A percentile compares a stretch with the other conserved stretches of the same genome.
These are phyloP conservation scores for Aspergillus ibericus DNA, from an alignment of 2,329 filamentous ascomycete species.

Conservation along the genomic window DNA sequence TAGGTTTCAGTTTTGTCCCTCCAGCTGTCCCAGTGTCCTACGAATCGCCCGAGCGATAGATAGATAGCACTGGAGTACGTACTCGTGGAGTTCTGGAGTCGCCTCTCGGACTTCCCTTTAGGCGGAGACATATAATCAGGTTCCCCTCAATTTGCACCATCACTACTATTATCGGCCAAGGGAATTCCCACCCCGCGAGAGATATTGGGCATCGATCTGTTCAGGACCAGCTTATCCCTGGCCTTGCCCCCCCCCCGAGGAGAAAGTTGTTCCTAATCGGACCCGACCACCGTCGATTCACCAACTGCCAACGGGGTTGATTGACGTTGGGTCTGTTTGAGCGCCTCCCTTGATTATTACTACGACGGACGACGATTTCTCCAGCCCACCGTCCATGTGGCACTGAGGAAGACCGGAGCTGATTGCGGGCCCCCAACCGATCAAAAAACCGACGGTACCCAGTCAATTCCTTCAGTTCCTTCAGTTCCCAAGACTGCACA, in stretches of 20 bases:
- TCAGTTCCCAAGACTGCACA: not conserved
- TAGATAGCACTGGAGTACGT: not conserved
- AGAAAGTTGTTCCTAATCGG: constrained; percentile 7
- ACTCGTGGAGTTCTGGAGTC: not conserved
- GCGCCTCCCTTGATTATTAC: constrained; percentile 3
- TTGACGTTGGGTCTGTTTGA: constrained; percentile 1
- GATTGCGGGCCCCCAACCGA: constrained; percentile 8
- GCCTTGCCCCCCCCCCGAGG: constrained; percentile 1
- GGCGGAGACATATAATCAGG: not conserved
- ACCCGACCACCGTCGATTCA: not conserved
- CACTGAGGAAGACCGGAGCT: constrained; percentile 11
- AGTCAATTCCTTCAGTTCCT: not conserved
- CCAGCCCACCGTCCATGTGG: constrained; percentile 16
- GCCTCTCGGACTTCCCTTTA: not conserved
- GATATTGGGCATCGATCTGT: constrained; percentile 21
- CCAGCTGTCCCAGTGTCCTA: not conserved
- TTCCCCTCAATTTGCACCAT: not conserved
- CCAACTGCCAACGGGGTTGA: constrained; percentile 1
- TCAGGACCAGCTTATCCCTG: constrained; percentile 4
- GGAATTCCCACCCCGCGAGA: constrained; percentile 4
- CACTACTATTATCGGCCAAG: not conserved
- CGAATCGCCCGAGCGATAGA: not conserved
- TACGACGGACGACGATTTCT: not conserved
- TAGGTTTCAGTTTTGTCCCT: not conserved
- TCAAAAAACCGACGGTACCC: constrained; percentile 1